These are phyloP conservation scores for Zea mays DNA, from an alignment of 176 grass and related monocot species.

Conservation along the genomic window Zm-B73-REFERENCE-NAM-5.0 NC_050099.1:150805001-150805500, in stretches of 20 bases:
- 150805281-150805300: conserved; percentile 60
- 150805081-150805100: too few species aligned
- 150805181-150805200: too few species aligned
- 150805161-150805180: not conserved
- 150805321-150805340: conserved; percentile 27
- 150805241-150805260: conserved; percentile 58
- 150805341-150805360: not conserved
- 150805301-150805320: conserved; percentile 12
- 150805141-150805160: conserved; percentile 26
- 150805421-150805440: too few species aligned
- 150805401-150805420: not conserved
- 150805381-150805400: not conserved
- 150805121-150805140: not conserved
- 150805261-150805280: conserved; percentile 49
- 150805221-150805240: conserved; percentile 22
- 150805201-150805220: not conserved
- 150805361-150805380: conserved; percentile 13
- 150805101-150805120: too few species aligned
- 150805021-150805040: too few species aligned
- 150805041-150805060: too few species aligned
- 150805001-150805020: too few species aligned
- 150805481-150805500: too few species aligned
- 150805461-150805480: too few species aligned
- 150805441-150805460: too few species aligned
- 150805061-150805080: too few species aligned